A percentile compares a stretch with the other conserved stretches of the same genome.
phyloP scores from a whole-genome alignment of 2,329 filamentous ascomycete genomes.

The Talaromyces piceae region DNA sequence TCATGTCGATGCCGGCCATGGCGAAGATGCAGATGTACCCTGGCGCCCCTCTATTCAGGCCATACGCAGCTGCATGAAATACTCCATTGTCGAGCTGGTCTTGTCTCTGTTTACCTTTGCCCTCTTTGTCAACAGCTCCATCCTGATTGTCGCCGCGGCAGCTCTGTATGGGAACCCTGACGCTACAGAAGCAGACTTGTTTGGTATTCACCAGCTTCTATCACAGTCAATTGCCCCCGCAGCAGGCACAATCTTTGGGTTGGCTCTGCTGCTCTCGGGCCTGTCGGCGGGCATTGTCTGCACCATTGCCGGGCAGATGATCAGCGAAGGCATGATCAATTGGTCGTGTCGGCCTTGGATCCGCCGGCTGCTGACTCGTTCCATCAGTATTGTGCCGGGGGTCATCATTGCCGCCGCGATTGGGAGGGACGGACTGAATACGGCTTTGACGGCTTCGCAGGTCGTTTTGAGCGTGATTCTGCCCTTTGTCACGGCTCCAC shows the following conservation, averaged over 20 bases:
- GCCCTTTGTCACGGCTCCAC: conserved; percentile 72
- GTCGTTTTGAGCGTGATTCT: conserved; percentile 71
- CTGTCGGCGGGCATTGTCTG: conserved; percentile 79
- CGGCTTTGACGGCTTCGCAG: conserved; percentile 67
- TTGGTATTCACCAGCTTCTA: conserved; percentile 71
- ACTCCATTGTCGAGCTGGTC: conserved; percentile 63
- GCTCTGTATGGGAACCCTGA: conserved; percentile 59
- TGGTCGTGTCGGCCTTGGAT: conserved; percentile 72
- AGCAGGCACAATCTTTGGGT: conserved; percentile 75
- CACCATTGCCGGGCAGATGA: conserved; percentile 85
- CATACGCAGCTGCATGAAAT: conserved; percentile 66
- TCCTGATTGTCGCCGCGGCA: conserved; percentile 73
- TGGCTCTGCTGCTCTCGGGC: conserved; percentile 72
- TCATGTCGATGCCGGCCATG: conserved; percentile 24
- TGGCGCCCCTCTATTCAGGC: conserved; percentile 66
- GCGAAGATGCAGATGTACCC: conserved; percentile 32
- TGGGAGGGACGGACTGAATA: conserved; percentile 61
- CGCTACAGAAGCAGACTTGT: conserved; percentile 66
- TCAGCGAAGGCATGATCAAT: conserved; percentile 71
- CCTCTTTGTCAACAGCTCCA: conserved; percentile 75
- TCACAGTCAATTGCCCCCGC: conserved; percentile 60
- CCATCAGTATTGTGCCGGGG: conserved; percentile 71
- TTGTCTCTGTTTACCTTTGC: conserved; percentile 75
- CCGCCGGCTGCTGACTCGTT: conserved; percentile 67
- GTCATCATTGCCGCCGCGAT: conserved; percentile 79